phyloP scores from a whole-genome alignment of 148 eudicot genomes.

The Rhododendron williamsianum region DNA sequence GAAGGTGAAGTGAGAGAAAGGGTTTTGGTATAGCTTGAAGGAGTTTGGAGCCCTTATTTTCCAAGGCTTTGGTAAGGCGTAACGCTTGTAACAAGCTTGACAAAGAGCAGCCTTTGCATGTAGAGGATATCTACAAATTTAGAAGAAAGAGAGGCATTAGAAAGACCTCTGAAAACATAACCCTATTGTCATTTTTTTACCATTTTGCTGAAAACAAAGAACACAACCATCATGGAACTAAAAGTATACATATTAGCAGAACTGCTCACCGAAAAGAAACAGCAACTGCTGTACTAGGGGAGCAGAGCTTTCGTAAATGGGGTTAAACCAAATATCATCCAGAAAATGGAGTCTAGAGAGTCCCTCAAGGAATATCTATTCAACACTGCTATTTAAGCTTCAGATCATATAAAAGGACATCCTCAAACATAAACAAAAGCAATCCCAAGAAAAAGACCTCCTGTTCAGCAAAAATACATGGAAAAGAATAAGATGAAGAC shows the following conservation, averaged over 20 bases:
- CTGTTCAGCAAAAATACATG: neutral
- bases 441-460: neutral
- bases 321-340: neutral
- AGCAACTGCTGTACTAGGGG: neutral
- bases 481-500: neutral
- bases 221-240: neutral
- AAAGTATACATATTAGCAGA: neutral
- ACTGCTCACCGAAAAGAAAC: neutral
- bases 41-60: constrained; percentile 64
- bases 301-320: neutral
- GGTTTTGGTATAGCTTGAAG: constrained; percentile 91
- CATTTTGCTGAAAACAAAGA: neutral
- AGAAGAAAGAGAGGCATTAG: neutral
- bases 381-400: neutral
- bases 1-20: constrained; percentile 86
- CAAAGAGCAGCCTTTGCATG: constrained; percentile 83
- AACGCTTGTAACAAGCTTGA: constrained; percentile 84
- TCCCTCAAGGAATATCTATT: neutral
- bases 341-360: neutral
- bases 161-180: neutral
- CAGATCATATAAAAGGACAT: neutral
- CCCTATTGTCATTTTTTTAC: neutral
- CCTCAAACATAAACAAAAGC: neutral
- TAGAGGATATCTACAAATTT: constrained; percentile 64
- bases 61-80: constrained; percentile 52